phyloP scores from a whole-genome alignment of 106 monocot species.

The Dendrobium catenatum region DNA sequence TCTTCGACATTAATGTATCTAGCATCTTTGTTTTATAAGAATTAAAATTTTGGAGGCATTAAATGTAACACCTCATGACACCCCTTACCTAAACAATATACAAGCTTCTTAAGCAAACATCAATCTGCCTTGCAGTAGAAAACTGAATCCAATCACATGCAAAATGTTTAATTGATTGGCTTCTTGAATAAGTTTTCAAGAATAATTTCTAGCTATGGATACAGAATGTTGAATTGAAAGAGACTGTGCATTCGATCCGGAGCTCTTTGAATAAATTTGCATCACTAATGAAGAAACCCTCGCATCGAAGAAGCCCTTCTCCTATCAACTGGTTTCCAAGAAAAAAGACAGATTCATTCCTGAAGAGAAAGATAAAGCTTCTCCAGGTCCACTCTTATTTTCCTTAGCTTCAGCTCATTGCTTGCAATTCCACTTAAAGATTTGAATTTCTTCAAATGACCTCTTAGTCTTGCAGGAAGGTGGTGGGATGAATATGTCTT shows the following conservation, averaged over 20 bases:
- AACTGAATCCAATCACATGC: neutral
- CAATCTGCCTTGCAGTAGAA: neutral
- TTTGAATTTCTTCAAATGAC: neutral
- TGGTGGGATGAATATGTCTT: constrained; percentile 64
- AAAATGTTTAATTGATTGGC: neutral
- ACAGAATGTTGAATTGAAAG: constrained; percentile 41
- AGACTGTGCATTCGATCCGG: constrained; percentile 25
- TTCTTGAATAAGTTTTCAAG: neutral
- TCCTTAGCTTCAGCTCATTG: neutral
- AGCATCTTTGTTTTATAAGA: too few species aligned
- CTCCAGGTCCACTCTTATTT: constrained; percentile 48
- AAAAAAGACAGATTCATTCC: constrained; percentile 70
- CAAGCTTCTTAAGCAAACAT: neutral
- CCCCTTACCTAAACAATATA: neutral
- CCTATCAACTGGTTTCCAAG: constrained; percentile 82
- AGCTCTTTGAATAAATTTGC: constrained; percentile 45
- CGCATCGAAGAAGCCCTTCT: constrained; percentile 49
- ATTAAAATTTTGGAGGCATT: too few species aligned
- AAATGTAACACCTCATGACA: too few species aligned
- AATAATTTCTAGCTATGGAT: too few species aligned
- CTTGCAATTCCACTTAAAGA: neutral
- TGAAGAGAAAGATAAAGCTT: constrained; percentile 75
- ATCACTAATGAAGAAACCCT: constrained; percentile 66
- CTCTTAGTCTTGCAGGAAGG: constrained; percentile 35
- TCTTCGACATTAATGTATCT: too few species aligned